These are phyloP conservation scores for Fagopyrum homotropicum DNA, from an alignment of 148 eudicot genomes.

Conservation along the genomic window DNA sequence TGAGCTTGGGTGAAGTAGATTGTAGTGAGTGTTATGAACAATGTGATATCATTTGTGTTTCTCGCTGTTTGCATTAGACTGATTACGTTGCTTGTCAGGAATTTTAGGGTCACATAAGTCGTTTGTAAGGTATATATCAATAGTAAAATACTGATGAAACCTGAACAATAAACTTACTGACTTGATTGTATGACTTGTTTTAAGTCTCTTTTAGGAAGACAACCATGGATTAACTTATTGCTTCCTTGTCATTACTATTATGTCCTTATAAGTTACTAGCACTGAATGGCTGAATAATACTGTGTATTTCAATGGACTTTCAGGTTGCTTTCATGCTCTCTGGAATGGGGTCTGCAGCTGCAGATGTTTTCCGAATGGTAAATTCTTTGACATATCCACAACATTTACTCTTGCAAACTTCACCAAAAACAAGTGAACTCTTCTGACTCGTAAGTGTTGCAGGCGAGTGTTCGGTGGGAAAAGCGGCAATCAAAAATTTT, in stretches of 20 bases:
- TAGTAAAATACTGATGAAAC: not conserved
- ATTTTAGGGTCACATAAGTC: not conserved
- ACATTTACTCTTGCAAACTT: not conserved
- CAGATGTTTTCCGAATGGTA: conserved; percentile 95
- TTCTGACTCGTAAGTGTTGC: conserved; percentile 16
- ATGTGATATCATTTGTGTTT: no score
- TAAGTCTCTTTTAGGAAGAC: not conserved
- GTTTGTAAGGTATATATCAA: not conserved
- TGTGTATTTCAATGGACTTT: conserved; percentile 14
- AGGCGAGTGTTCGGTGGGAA: conserved; percentile 92
- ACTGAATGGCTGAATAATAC: not conserved
- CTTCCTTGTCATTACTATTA: not conserved
- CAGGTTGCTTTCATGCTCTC: conserved; percentile 95
- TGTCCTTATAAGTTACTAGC: not conserved
- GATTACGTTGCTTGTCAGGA: no score
- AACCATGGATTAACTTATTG: not conserved
- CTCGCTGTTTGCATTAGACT: no score
- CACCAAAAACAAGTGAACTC: not conserved
- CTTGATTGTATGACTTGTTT: not conserved
- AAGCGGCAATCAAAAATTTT: conserved; percentile 74
- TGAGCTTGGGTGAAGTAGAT: no score
- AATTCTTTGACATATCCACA: not conserved
- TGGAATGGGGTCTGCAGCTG: conserved; percentile 77
- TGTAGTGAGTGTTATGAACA: no score
- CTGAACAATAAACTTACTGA: not conserved